A percentile compares a stretch with the other conserved stretches of the same genome.
Conservation (phyloP, 306 rosid species). For the Leucaena leucocephala region DNA sequence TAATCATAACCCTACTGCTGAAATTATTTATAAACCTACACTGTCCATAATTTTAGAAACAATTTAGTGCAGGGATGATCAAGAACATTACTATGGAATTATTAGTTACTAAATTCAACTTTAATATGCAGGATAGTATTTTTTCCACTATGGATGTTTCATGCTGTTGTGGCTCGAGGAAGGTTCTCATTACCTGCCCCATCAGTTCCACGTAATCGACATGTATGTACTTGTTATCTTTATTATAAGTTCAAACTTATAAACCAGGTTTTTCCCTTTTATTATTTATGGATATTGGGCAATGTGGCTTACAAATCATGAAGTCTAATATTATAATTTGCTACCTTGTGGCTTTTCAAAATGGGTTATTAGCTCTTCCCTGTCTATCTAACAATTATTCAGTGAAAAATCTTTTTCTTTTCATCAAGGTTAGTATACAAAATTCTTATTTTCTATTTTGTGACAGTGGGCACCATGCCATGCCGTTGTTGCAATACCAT, state of each 20-base stretch:
- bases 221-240: slow-evolving; percentile 56
- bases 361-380: neutral
- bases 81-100: slow-evolving; percentile 6
- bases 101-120: slow-evolving; percentile 33
- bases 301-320: neutral
- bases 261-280: neutral
- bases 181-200: slow-evolving; percentile 99
- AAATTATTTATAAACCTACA: slow-evolving; percentile 10
- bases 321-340: neutral
- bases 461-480: slow-evolving; percentile 99
- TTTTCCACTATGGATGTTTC: slow-evolving; percentile 93
- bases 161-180: slow-evolving; percentile 92
- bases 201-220: slow-evolving; percentile 89
- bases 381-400: slow-evolving; percentile 14
- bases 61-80: slow-evolving; percentile 10
- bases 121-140: slow-evolving; percentile 69
- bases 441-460: slow-evolving; percentile 43
- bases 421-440: neutral
- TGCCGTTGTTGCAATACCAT: slow-evolving; percentile 84
- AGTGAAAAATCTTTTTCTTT: neutral
- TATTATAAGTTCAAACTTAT: slow-evolving; percentile 26
- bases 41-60: slow-evolving; percentile 2
- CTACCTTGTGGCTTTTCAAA: neutral
- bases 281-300: neutral
- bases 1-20: slow-evolving; percentile 2